These are phyloP conservation scores for Suillus clintonianus DNA, from an alignment of 768 basidiomycete genomes.

Conservation along the genomic window DNA sequence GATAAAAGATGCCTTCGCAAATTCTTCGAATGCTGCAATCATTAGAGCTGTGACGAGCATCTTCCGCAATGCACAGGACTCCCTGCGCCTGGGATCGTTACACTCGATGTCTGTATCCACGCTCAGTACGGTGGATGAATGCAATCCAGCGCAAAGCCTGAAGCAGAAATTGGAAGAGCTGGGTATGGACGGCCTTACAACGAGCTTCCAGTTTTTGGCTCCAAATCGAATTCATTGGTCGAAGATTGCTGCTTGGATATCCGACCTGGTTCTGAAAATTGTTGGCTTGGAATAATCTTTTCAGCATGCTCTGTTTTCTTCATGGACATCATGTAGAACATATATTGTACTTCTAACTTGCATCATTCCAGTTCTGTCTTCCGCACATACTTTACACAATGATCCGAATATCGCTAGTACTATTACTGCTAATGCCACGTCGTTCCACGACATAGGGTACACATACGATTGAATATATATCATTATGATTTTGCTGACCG, in stretches of 20 bases:
- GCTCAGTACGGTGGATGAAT: slow-evolving; percentile 63
- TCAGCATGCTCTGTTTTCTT: slow-evolving; percentile 5
- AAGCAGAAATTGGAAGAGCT: slow-evolving; percentile 65
- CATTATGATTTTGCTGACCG: neutral
- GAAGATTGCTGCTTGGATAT: slow-evolving; percentile 76
- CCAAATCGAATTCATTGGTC: slow-evolving; percentile 54
- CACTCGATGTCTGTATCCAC: slow-evolving; percentile 62
- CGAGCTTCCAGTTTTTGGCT: slow-evolving; percentile 69
- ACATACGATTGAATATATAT: neutral
- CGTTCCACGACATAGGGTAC: neutral
- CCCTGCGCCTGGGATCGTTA: slow-evolving; percentile 39
- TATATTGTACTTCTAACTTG: slow-evolving; percentile 13
- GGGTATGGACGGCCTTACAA: slow-evolving; percentile 75
- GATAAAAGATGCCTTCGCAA: slow-evolving; percentile 71
- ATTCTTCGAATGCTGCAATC: slow-evolving; percentile 69
- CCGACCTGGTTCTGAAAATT: slow-evolving; percentile 56
- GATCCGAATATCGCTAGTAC: neutral
- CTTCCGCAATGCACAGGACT: slow-evolving; percentile 69
- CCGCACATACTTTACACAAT: slow-evolving; percentile 12
- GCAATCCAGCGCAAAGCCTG: slow-evolving; percentile 39
- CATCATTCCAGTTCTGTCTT: slow-evolving; percentile 4
- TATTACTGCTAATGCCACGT: neutral
- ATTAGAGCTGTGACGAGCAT: slow-evolving; percentile 74
- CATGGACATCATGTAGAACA: slow-evolving; percentile 17
- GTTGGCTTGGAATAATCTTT: slow-evolving; percentile 37